These are phyloP conservation scores for Diaporthe aspalathi DNA, from an alignment of 2,329 filamentous ascomycete genomes.

Conservation along the genomic window DNA sequence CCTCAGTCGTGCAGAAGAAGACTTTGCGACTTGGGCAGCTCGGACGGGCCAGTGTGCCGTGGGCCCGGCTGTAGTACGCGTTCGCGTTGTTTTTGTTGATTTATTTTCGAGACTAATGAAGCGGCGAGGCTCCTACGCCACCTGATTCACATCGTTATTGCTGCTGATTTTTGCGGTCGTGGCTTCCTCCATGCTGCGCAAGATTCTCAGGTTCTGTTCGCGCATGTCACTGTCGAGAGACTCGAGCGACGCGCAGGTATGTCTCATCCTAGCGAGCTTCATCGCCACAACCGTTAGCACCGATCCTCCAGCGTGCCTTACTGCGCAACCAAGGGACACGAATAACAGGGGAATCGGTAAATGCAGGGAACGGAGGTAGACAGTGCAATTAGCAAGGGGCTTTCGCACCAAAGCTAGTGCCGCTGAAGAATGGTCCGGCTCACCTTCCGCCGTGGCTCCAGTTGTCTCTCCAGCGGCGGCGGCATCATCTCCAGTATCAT, in stretches of 20 bases:
- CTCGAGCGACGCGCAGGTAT: constrained; percentile 37
- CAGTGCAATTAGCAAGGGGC: constrained; percentile 59
- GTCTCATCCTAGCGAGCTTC: constrained; percentile 40
- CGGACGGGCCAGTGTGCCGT: constrained; percentile 7
- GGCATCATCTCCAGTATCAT: constrained; percentile 45
- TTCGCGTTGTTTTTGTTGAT: constrained; percentile 22
- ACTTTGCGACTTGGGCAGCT: constrained; percentile 15
- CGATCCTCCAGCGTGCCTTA: constrained; percentile 25
- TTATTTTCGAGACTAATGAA: constrained; percentile 29
- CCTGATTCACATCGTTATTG: constrained; percentile 34
- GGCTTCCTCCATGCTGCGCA: constrained; percentile 37
- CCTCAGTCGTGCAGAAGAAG: constrained; percentile 30
- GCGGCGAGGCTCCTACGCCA: constrained; percentile 22
- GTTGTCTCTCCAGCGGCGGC: constrained; percentile 45
- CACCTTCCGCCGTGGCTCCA: constrained; percentile 62
- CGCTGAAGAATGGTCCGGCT: constrained; percentile 71
- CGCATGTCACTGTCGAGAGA: constrained; percentile 39
- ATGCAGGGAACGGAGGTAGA: constrained; percentile 38
- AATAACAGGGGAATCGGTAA: constrained; percentile 34
- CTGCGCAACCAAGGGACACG: constrained; percentile 20
- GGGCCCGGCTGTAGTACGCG: background rate
- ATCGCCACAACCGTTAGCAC: constrained; percentile 35
- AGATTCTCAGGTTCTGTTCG: constrained; percentile 37
- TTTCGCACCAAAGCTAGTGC: constrained; percentile 75
- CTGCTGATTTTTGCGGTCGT: constrained; percentile 34